Conservation (phyloP, 2,329 filamentous ascomycete genomes). For the Diplodia mutila region DNA sequence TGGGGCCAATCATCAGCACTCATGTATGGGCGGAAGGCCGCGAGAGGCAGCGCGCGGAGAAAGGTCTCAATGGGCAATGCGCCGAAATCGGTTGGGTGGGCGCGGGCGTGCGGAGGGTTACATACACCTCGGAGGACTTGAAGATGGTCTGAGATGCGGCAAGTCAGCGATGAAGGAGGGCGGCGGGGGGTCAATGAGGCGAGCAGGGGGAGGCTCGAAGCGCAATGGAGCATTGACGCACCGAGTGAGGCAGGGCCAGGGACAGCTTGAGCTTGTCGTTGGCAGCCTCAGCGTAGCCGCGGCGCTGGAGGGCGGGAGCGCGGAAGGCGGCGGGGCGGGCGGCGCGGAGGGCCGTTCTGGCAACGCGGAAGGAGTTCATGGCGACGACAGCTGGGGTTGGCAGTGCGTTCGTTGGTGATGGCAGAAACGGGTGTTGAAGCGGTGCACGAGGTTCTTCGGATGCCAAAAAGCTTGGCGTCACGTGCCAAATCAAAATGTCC, state of each 20-base stretch:
- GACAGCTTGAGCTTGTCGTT: conserved; percentile 86
- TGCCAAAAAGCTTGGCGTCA: conserved; percentile 26
- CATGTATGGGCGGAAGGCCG: conserved; percentile 23
- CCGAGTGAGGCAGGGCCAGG: conserved; percentile 96
- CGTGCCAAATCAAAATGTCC: background rate
- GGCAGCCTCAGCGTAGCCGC: conserved; percentile 74
- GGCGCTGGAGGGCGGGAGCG: conserved; percentile 72
- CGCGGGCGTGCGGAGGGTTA: conserved; percentile 40
- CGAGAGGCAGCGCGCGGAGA: conserved; percentile 2
- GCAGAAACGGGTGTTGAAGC: conserved; percentile 14
- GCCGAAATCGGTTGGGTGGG: conserved; percentile 26
- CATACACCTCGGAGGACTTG: conserved; percentile 72
- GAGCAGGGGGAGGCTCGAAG: background rate
- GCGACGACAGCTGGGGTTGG: conserved; percentile 32
- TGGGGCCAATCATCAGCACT: conserved; percentile 36
- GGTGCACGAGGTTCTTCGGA: conserved; percentile 25
- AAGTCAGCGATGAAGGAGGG: background rate
- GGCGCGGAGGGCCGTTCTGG: conserved; percentile 84
- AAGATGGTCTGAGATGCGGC: conserved; percentile 62
- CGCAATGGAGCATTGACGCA: conserved; percentile 56
- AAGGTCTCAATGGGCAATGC: background rate
- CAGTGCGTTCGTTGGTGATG: conserved; percentile 24
- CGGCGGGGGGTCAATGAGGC: background rate
- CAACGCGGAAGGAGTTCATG: conserved; percentile 95
- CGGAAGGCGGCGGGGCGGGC: conserved; percentile 73